Percentiles rank a stretch among this genome's conserved stretches.
Evolutionary conservation across 2,329 filamentous ascomycete species (phyloP).

Genomic region (Pleomassaria siparia): DNA sequence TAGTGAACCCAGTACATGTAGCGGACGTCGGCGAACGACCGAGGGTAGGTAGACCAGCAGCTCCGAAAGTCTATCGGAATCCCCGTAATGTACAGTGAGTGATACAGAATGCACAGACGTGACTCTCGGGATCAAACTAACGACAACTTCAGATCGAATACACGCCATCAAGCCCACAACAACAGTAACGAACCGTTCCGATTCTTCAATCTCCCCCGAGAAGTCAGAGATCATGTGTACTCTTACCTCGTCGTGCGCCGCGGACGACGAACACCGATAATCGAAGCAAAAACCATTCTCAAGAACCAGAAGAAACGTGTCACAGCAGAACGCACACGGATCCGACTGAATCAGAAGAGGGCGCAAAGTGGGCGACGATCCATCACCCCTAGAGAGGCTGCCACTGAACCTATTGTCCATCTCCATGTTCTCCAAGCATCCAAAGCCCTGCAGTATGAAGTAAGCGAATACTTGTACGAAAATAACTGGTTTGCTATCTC

Average conservation of each 20-base stretch:
- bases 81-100: slow-evolving; percentile 6
- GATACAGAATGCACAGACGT: background rate
- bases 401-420: slow-evolving; percentile 21
- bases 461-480: slow-evolving; percentile 28
- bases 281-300: slow-evolving; percentile 29
- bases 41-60: background rate
- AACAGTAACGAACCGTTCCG: slow-evolving; percentile 19
- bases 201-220: slow-evolving; percentile 29
- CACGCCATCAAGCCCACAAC: background rate
- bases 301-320: slow-evolving; percentile 27
- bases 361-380: slow-evolving; percentile 21
- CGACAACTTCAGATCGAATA: background rate
- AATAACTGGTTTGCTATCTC: slow-evolving; percentile 33
- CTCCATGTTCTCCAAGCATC: slow-evolving; percentile 26
- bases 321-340: slow-evolving; percentile 20
- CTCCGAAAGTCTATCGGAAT: slow-evolving; percentile 1
- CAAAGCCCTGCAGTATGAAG: slow-evolving; percentile 23
- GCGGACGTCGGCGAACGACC: slow-evolving; percentile 1
- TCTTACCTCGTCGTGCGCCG: slow-evolving; percentile 26
- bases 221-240: slow-evolving; percentile 33
- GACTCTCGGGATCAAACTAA: background rate
- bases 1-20: background rate
- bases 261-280: slow-evolving; percentile 14
- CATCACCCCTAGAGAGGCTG: slow-evolving; percentile 14
- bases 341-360: slow-evolving; percentile 27